Conservation (phyloP, 495 filamentous ascomycete genomes). For the Penicillium crystallinum region DNA sequence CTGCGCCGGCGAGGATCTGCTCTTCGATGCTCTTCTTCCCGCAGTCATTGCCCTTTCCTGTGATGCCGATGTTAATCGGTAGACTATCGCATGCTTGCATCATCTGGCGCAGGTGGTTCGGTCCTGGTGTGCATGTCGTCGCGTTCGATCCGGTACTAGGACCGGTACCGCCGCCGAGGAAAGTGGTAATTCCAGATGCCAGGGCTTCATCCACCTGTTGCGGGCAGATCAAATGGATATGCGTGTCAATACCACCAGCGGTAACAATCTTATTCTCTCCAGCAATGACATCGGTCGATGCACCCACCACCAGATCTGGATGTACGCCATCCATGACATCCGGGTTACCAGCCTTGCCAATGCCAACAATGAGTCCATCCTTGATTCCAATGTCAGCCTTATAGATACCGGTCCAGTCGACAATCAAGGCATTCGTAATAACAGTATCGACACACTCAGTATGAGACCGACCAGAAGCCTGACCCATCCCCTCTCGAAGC, state of each 20-base stretch:
- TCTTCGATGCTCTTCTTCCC: conserved; percentile 66
- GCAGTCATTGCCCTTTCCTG: conserved; percentile 93
- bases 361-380: conserved; percentile 78
- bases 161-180: conserved; percentile 92
- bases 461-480: conserved; percentile 71
- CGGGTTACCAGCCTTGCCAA: conserved; percentile 95
- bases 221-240: conserved; percentile 96
- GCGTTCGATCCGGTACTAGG: conserved; percentile 92
- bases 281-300: conserved; percentile 93
- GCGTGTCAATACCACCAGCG: conserved; percentile 85
- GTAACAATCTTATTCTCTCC: conserved; percentile 92
- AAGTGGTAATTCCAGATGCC: conserved; percentile 83
- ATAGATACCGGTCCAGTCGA: conserved; percentile 91
- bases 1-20: conserved; percentile 78
- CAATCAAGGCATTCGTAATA: conserved; percentile 86
- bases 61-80: conserved; percentile 92
- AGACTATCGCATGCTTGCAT: conserved; percentile 81
- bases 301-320: conserved; percentile 73
- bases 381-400: conserved; percentile 98
- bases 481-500: conserved; percentile 92
- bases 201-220: conserved; percentile 87
- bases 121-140: conserved; percentile 90
- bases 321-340: conserved; percentile 92
- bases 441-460: conserved; percentile 75
- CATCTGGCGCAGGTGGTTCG: conserved; percentile 84